Percentiles rank a stretch among this genome's conserved stretches.
These are phyloP conservation scores for Alternaria sp. DNA, from an alignment of 2,329 filamentous ascomycete genomes.

Conservation along the genomic window DNA sequence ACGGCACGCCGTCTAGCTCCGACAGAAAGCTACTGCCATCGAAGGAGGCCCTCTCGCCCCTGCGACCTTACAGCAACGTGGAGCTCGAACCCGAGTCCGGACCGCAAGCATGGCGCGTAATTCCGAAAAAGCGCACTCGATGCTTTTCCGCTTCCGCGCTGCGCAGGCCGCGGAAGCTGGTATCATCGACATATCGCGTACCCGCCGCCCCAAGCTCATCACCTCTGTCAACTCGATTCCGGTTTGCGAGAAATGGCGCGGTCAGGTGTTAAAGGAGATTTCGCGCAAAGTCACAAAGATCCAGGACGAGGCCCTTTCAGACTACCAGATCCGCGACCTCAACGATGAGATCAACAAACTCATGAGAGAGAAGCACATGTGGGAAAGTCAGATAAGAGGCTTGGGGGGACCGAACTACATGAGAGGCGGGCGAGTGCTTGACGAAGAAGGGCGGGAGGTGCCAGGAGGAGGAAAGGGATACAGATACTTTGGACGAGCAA, in stretches of 20 bases:
- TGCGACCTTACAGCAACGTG: not conserved
- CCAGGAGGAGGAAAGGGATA: constrained; percentile 83
- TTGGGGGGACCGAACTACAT: constrained; percentile 98
- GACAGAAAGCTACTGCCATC: not conserved
- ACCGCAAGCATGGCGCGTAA: constrained; percentile 74
- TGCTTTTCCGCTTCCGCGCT: constrained; percentile 99
- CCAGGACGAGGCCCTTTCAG: constrained; percentile 87
- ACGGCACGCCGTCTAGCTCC: constrained; percentile 10
- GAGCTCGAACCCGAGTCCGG: constrained; percentile 5
- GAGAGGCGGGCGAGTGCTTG: constrained; percentile 65
- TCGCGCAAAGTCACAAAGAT: constrained; percentile 96
- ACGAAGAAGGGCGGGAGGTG: constrained; percentile 63
- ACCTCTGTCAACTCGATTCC: constrained; percentile 85
- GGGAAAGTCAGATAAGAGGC: constrained; percentile 96
- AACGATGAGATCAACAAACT: constrained; percentile 99
- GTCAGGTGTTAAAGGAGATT: constrained; percentile 96
- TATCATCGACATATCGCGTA: constrained; percentile 90
- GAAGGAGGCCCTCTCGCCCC: not conserved
- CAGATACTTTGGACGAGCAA: constrained; percentile 82
- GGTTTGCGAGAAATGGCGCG: constrained; percentile 95
- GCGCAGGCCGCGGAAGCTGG: constrained; percentile 94
- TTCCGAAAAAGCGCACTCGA: constrained; percentile 97
- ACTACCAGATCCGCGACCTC: constrained; percentile 96
- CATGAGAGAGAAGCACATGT: constrained; percentile 99
- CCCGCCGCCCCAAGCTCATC: constrained; percentile 88